Evolutionary conservation across 371 early-diverging fungal species (phyloP), one percentile per base, ranked within the genome.

Genomic region (Parasitella parasitica): DNA sequence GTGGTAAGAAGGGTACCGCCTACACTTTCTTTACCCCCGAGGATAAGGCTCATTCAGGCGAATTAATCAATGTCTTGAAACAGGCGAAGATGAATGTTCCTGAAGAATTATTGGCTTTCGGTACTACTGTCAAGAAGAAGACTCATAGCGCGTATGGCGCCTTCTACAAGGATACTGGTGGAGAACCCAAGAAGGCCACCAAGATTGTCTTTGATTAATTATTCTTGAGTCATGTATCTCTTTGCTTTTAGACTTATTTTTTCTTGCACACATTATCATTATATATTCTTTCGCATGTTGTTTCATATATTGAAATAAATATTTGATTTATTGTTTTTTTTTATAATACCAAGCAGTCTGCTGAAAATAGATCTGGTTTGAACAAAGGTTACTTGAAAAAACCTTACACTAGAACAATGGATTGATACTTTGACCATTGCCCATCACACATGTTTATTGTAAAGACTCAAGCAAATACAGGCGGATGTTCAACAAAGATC

Each of bases 111-210:
- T 75, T 93, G 67, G 94, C 93, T 81, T 96, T 95, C 77, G 97
- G 97, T 39, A 93, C 93, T 30, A 94, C 95, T 9, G 95, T 95
- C 69, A 97, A 96, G 84, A 95, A 94, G 88, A 97, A 97, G 91
- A 84, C 93, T 27, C 97, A 98, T 77, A 83, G 87, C 34, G 91
- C 90, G 54, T 98, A 97, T 69, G 98, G 98, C 57, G 97, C 96
- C 24, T 97, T 97, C 73, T 93, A 86, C 70, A 97, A 95, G 77
- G 97, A 97, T 39, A 77, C 96, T 34, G 93, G 92, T n/a, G 68
- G 30, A 54, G 84, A 88, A 52, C 83, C 71, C 43, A 86, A 81
- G 56, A 98, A 96, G 83, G 85, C 92, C 0, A 94, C 91, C 59
- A 96, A 95, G 86, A 95, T 97, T 64, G 85, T 84, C 13, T 98